phyloP scores from a whole-genome alignment of 768 basidiomycete species.

The Xerocomellus intermedius region DNA sequence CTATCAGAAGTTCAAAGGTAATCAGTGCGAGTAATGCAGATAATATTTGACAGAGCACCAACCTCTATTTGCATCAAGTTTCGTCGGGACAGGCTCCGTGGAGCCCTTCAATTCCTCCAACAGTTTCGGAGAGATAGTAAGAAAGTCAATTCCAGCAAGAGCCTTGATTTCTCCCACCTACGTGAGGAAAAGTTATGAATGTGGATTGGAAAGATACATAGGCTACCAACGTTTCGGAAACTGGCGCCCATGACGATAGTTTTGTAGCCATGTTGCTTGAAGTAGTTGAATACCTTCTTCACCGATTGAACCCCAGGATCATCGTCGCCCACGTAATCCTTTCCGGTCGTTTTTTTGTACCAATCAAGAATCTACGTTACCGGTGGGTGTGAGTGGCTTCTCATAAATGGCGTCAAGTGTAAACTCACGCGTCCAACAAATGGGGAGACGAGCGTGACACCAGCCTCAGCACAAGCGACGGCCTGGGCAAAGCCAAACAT shows the following conservation, averaged over 20 bases:
- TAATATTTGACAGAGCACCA: slow-evolving; percentile 12
- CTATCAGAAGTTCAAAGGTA: slow-evolving; percentile 24
- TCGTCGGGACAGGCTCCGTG: slow-evolving; percentile 71
- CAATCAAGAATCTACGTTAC: slow-evolving; percentile 85
- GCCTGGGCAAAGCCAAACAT: slow-evolving; percentile 97
- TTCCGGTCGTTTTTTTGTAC: slow-evolving; percentile 89
- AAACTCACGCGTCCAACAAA: slow-evolving; percentile 88
- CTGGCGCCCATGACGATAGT: slow-evolving; percentile 99
- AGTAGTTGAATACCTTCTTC: slow-evolving; percentile 96
- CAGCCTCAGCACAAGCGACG: slow-evolving; percentile 95
- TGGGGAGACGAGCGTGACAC: slow-evolving; percentile 94
- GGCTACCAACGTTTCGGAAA: slow-evolving; percentile 84
- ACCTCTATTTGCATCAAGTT: slow-evolving; percentile 68
- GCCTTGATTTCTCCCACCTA: slow-evolving; percentile 88
- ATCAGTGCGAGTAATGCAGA: neutral
- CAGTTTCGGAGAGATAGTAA: slow-evolving; percentile 87
- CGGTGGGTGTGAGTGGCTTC: slow-evolving; percentile 29
- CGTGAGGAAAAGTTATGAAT: neutral
- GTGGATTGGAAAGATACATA: neutral
- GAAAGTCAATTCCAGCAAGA: slow-evolving; percentile 92
- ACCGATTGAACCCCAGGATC: slow-evolving; percentile 96
- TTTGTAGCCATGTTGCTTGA: slow-evolving; percentile 95
- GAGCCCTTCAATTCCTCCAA: slow-evolving; percentile 87
- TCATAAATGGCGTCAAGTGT: neutral
- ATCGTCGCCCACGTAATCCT: slow-evolving; percentile 81